Evolutionary conservation across 345 rosid species (phyloP), one percentile per base, ranked within the genome.

Genomic region (Theobroma cacao): DNA sequence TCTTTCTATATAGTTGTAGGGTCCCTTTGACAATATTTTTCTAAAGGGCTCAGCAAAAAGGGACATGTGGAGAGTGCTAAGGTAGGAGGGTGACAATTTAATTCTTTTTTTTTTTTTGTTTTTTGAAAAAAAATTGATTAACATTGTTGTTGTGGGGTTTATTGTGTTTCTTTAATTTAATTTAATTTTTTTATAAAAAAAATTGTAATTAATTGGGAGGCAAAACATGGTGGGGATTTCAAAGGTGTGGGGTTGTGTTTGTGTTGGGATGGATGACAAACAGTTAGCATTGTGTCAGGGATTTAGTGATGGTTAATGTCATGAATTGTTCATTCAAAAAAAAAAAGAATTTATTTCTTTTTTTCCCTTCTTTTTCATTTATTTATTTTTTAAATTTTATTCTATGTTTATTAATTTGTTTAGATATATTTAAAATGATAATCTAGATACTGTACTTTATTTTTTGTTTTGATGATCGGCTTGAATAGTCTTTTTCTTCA

Each of bases 1-100:
- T 72, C 70, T 47, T 74, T 80, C 60, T 67, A 5, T 7, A 41
- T 34, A 6, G 41, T n/a, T 2, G 43, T 6, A 75, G 74, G 77
- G 85, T 73, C 58, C 68, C 70, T 33, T 36, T 34, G 77, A 60
- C 65, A 67, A 78, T 53, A 45, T 40, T 40, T 36, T 73, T n/a
- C n/a, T n/a, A 69, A 59, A 74, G 55, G 56, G 58, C 34, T 28
- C 17, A 3, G 17, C n/a, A 63, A 30, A 52, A 63, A 1, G 50
- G 17, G 76, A 71, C 84, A 80, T 73, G 82, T 80, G 83, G 85
- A 75, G 3, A 75, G 3, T 65, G 73, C 45, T 67, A 48, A 55
- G 72, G 52, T 85, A 71, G 78, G 72, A 62, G 17, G 74, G 76
- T 64, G 71, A 72, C 34, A 60, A 41, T 67, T 65, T 18, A 58